Conservation (phyloP, 2,329 filamentous ascomycete genomes). For the Metarhizium album region DNA sequence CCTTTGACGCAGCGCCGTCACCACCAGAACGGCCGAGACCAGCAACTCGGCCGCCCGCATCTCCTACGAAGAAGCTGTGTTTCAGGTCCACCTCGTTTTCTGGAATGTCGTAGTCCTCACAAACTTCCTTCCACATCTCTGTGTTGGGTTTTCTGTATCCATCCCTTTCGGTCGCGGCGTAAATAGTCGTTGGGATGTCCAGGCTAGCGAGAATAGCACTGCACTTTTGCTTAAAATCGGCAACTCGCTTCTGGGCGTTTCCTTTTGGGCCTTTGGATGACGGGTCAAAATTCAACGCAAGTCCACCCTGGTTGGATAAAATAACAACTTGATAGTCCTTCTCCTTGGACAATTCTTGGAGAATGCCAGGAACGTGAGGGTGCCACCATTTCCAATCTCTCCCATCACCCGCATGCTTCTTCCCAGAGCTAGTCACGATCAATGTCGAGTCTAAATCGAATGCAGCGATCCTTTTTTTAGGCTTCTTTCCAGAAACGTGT, state of each 20-base stretch:
- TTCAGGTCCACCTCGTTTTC: constrained; percentile 53
- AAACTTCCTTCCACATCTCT: constrained; percentile 72
- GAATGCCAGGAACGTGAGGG: constrained; percentile 50
- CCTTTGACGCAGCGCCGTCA: constrained; percentile 13
- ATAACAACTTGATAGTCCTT: constrained; percentile 70
- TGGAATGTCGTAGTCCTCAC: constrained; percentile 48
- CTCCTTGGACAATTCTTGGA: constrained; percentile 54
- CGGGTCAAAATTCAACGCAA: constrained; percentile 63
- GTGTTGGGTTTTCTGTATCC: constrained; percentile 74
- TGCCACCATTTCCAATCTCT: constrained; percentile 96
- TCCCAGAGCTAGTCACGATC: constrained; percentile 69
- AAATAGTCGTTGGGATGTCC: constrained; percentile 66
- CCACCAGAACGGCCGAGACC: constrained; percentile 13
- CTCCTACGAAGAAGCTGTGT: constrained; percentile 76
- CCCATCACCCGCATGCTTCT: constrained; percentile 59
- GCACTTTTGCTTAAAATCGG: constrained; percentile 76
- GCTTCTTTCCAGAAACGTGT: constrained; percentile 15
- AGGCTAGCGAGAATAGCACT: constrained; percentile 57
- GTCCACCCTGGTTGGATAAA: constrained; percentile 79
- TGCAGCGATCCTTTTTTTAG: constrained; percentile 52
- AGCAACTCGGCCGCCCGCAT: constrained; percentile 58
- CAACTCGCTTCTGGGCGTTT: constrained; percentile 48
- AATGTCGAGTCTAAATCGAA: constrained; percentile 83
- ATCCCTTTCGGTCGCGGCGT: constrained; percentile 78
- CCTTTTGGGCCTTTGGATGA: constrained; percentile 55